Evolutionary conservation across 2,329 filamentous ascomycete species (phyloP).

Genomic region (Amesomyces nigricolor): DNA sequence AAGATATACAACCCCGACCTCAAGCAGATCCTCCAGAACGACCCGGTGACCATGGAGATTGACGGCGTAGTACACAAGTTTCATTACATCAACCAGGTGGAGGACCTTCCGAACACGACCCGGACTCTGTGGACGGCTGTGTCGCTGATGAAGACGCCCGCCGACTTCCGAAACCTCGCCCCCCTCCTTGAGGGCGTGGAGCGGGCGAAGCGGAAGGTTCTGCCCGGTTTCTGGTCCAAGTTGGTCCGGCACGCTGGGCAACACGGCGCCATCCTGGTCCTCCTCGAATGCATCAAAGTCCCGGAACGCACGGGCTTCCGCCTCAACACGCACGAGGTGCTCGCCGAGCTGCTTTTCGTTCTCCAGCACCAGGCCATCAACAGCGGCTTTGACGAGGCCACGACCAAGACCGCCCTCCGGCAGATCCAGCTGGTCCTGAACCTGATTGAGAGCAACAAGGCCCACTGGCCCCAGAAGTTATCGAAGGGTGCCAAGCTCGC

Average conservation of each 20-base stretch:
- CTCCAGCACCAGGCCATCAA: slow-evolving; percentile 40
- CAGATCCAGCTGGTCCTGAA: slow-evolving; percentile 46
- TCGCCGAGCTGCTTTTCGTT: slow-evolving; percentile 36
- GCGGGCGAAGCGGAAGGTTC: slow-evolving; percentile 38
- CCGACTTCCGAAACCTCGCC: slow-evolving; percentile 49
- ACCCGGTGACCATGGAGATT: slow-evolving; percentile 54
- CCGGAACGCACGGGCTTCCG: slow-evolving; percentile 42
- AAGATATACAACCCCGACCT: slow-evolving; percentile 46
- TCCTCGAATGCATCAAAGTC: slow-evolving; percentile 48
- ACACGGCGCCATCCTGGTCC: slow-evolving; percentile 38
- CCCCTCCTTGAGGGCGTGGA: slow-evolving; percentile 46
- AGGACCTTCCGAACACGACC: slow-evolving; percentile 40
- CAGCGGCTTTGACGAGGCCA: slow-evolving; percentile 31
- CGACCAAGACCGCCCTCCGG: slow-evolving; percentile 39
- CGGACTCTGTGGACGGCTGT: slow-evolving; percentile 36
- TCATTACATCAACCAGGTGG: slow-evolving; percentile 39
- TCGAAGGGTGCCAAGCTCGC: neutral
- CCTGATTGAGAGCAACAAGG: slow-evolving; percentile 38
- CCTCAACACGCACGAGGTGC: slow-evolving; percentile 38
- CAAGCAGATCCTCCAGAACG: slow-evolving; percentile 44
- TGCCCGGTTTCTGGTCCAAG: slow-evolving; percentile 31
- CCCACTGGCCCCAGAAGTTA: neutral
- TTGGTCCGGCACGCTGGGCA: slow-evolving; percentile 39
- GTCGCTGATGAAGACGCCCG: slow-evolving; percentile 40
- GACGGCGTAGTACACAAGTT: slow-evolving; percentile 52